Evolutionary conservation across 2,329 filamentous ascomycete species (phyloP), one percentile per base, ranked within the genome.

Genomic region (Alternaria consortialis): DNA sequence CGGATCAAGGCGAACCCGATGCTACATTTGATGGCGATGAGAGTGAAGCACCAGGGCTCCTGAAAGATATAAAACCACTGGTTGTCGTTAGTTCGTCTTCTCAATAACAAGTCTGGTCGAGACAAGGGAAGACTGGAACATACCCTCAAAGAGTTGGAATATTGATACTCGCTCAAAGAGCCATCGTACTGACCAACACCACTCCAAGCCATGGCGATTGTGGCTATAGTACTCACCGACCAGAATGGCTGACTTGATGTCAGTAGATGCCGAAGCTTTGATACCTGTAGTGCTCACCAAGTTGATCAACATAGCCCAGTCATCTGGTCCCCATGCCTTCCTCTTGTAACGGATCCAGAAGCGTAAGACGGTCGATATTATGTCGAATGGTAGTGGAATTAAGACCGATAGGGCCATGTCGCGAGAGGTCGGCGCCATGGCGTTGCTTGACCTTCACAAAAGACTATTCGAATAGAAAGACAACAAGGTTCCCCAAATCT

Each of bases 271-370:
- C 12, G 7, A 13, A 13, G 13, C 23, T 6, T 31, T 15, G 12
- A 31, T 2, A 25, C 11, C 6, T 20, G 3, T 5, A 43, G 5
- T 17, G 7, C 53, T 51, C 50, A 60, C 57, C 7, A 60, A 11
- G 46, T 60, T 60, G 29, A 60, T 56, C 37, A 60, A 27, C 57
- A 60, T 60, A 11, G 57, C 57, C 57, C 57, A 60, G 32, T 60
- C 57, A 13, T 60, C 57, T 8, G 57, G 13, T 12, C 57, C 57
- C 57, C 52, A 60, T 9, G 57, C 53, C 12, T 56, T 56, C 32
- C 53, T 60, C 15, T 56, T 60, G 12, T 40, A 15, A 15, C 52
- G 57, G 23, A 60, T 60, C 57, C 57, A 60, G 32, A 60, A 60
- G 1, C 57, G 44, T 17, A 60, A 17, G 4, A 60, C 8, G 17